These are phyloP conservation scores for Trichoderma endophyticum DNA, from an alignment of 2,329 filamentous ascomycete species.

Conservation along the genomic window DNA sequence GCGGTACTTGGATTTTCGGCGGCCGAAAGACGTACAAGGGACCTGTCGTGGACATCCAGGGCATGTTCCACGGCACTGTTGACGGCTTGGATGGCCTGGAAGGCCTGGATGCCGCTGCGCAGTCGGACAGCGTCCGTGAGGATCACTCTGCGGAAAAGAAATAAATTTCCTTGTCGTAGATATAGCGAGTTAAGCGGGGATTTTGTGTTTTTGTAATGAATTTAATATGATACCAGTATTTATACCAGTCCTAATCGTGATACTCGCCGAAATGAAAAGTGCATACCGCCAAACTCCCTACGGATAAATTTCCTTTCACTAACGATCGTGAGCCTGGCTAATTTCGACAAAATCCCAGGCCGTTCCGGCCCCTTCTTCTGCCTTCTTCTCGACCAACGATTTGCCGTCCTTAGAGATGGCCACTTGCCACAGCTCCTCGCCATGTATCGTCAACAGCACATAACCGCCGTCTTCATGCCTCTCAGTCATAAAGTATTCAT, in stretches of 20 bases:
- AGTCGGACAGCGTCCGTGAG: neutral
- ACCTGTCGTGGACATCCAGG: conserved; percentile 20
- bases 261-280: neutral
- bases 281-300: neutral
- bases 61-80: conserved; percentile 4
- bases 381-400: neutral
- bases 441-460: neutral
- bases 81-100: conserved; percentile 7
- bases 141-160: conserved; percentile 3
- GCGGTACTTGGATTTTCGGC: conserved; percentile 46
- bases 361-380: neutral
- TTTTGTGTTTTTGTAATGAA: neutral
- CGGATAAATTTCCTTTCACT: neutral
- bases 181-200: neutral
- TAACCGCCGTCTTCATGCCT: conserved; percentile 9
- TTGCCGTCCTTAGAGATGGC: neutral
- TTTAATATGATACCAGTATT: neutral
- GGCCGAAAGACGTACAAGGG: conserved; percentile 48
- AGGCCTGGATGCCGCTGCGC: neutral
- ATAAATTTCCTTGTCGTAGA: neutral
- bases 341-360: conserved; percentile 14
- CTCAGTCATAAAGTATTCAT: neutral
- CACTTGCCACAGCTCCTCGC: neutral
- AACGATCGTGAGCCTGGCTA: neutral
- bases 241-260: neutral